Conservation (phyloP, 805 yeast genomes). For the Saccharomyces eubayanus region DNA sequence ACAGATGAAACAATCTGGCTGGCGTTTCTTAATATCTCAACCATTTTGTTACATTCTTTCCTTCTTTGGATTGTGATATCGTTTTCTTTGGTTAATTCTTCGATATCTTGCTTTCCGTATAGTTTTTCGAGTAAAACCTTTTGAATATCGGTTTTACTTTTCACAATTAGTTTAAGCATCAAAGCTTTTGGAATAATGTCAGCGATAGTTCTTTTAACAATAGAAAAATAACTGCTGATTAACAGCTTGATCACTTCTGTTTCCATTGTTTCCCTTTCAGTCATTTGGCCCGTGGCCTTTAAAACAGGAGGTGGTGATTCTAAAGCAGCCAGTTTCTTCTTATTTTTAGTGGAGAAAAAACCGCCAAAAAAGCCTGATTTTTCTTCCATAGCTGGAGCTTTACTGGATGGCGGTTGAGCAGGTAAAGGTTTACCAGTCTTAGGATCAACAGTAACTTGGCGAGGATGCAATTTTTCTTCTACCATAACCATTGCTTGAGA, state of each 20-base stretch:
- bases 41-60: conserved; percentile 92
- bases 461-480: conserved; percentile 66
- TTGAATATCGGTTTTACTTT: conserved; percentile 82
- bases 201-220: conserved; percentile 87
- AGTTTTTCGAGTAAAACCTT: conserved; percentile 80
- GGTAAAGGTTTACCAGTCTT: conserved; percentile 79
- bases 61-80: conserved; percentile 89
- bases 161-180: conserved; percentile 82
- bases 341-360: conserved; percentile 84
- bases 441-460: conserved; percentile 75
- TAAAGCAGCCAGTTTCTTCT: conserved; percentile 88
- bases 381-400: conserved; percentile 30
- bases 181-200: conserved; percentile 93
- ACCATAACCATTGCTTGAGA: conserved; percentile 91
- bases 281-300: conserved; percentile 82
- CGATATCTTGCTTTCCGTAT: conserved; percentile 62
- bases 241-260: conserved; percentile 93
- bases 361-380: conserved; percentile 90
- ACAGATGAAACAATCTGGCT: conserved; percentile 67
- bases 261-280: conserved; percentile 93
- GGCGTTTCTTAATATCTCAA: conserved; percentile 81
- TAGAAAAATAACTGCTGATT: conserved; percentile 81
- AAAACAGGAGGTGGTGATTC: conserved; percentile 96
- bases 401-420: conserved; percentile 26
- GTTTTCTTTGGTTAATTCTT: conserved; percentile 78